phyloP scores from a whole-genome alignment of 1,139 yeast genomes.

The Wickerhamomyces sp. region DNA sequence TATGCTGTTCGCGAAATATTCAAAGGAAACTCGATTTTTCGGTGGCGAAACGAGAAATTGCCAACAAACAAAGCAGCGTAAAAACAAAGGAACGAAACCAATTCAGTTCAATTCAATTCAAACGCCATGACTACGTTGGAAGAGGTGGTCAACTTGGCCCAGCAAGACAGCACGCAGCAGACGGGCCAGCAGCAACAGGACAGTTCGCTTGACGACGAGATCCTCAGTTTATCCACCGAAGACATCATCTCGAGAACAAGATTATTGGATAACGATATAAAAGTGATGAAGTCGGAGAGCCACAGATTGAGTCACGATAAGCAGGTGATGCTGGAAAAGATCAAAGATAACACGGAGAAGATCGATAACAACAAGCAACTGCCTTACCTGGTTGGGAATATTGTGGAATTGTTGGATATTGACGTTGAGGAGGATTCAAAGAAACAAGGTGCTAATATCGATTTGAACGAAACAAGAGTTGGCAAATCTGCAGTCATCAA shows the following conservation, averaged over 20 bases:
- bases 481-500: slow-evolving; percentile 99
- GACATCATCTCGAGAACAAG: slow-evolving; percentile 86
- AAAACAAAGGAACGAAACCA: too few relatives aligned
- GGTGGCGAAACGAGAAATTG: too few relatives aligned
- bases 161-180: too few relatives aligned
- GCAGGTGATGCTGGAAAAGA: slow-evolving; percentile 86
- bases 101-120: too few relatives aligned
- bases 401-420: slow-evolving; percentile 88
- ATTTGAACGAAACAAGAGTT: slow-evolving; percentile 82
- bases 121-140: slow-evolving; percentile 75
- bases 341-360: slow-evolving; percentile 94
- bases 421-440: slow-evolving; percentile 72
- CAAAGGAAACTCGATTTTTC: too few relatives aligned
- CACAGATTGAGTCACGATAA: slow-evolving; percentile 91
- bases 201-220: slow-evolving; percentile 65
- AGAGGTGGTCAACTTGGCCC: slow-evolving; percentile 64
- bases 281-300: slow-evolving; percentile 89
- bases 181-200: slow-evolving; percentile 35
- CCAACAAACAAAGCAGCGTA: too few relatives aligned
- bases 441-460: slow-evolving; percentile 89
- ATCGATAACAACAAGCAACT: slow-evolving; percentile 92
- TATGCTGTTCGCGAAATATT: too few relatives aligned
- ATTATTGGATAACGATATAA: slow-evolving; percentile 89
- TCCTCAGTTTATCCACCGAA: slow-evolving; percentile 68
- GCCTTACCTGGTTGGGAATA: slow-evolving; percentile 97